phyloP scores from a whole-genome alignment of 345 rosid species.

The Murraya koenigii region DNA sequence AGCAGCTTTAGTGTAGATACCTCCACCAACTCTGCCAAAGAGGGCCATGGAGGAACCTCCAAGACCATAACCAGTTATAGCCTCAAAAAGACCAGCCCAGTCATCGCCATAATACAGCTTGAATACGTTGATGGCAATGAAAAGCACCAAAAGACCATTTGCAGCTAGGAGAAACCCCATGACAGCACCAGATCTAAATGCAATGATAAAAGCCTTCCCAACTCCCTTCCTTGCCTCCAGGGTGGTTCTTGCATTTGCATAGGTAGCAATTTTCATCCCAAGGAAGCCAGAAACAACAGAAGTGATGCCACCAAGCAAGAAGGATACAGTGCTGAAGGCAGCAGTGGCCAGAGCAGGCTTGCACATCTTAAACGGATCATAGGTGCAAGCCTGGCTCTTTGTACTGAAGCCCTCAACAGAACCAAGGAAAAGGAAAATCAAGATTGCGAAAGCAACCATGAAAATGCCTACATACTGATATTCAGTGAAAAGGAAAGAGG shows the following conservation, averaged over 20 bases:
- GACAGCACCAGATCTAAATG: slow-evolving; percentile 79
- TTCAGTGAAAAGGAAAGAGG: slow-evolving; percentile 63
- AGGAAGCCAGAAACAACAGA: slow-evolving; percentile 86
- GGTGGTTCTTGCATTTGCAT: slow-evolving; percentile 89
- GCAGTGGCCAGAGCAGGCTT: slow-evolving; percentile 91
- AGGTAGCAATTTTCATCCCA: slow-evolving; percentile 93
- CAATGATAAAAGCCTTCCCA: slow-evolving; percentile 74
- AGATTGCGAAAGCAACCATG: slow-evolving; percentile 53
- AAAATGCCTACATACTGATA: slow-evolving; percentile 60
- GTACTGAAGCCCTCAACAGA: slow-evolving; percentile 75
- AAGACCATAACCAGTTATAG: slow-evolving; percentile 84
- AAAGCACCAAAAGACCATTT: slow-evolving; percentile 75
- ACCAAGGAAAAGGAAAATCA: slow-evolving; percentile 66
- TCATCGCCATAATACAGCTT: slow-evolving; percentile 78
- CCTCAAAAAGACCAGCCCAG: slow-evolving; percentile 79
- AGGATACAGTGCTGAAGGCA: slow-evolving; percentile 71
- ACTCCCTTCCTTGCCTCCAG: slow-evolving; percentile 89
- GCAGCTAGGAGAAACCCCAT: slow-evolving; percentile 90
- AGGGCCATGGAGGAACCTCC: slow-evolving; percentile 93
- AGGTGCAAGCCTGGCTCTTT: slow-evolving; percentile 64
- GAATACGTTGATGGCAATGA: slow-evolving; percentile 61
- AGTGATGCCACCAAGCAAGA: slow-evolving; percentile 71
- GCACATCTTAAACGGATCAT: slow-evolving; percentile 50
- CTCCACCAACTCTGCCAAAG: slow-evolving; percentile 84
- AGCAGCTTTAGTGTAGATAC: slow-evolving; percentile 84